Conservation (phyloP, 345 rosid genomes). For the Draba incana region DNA sequence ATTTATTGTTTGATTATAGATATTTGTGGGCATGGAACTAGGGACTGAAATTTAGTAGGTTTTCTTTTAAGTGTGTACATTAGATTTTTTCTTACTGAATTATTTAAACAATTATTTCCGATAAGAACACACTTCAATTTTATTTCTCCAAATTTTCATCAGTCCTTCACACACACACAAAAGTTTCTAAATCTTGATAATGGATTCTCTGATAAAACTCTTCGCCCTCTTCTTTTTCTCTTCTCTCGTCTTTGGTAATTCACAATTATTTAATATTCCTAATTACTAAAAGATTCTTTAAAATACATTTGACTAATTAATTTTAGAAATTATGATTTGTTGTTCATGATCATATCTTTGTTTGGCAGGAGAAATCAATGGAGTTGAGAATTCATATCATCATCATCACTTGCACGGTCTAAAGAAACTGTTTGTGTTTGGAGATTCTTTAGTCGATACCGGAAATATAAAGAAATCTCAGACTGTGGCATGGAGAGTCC, state of each 20-base stretch:
- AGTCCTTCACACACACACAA: neutral
- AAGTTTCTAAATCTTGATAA: neutral
- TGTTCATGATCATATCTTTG: neutral
- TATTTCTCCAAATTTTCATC: slow-evolving; percentile 9
- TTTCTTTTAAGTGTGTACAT: too few species aligned
- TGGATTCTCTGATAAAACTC: slow-evolving; percentile 16
- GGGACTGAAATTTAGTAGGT: too few species aligned
- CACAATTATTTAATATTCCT: neutral
- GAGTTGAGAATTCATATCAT: slow-evolving; percentile 20
- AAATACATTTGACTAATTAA: neutral
- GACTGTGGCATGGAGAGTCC: slow-evolving; percentile 49
- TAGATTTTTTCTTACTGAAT: too few species aligned
- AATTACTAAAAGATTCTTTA: neutral
- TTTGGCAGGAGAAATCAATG: slow-evolving; percentile 29
- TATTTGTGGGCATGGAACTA: too few species aligned
- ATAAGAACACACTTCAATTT: neutral
- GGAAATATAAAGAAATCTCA: slow-evolving; percentile 45
- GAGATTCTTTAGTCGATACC: slow-evolving; percentile 62
- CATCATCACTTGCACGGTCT: slow-evolving; percentile 22
- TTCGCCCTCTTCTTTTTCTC: slow-evolving; percentile 6
- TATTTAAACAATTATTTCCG: neutral
- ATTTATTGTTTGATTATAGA: too few species aligned
- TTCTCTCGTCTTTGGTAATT: slow-evolving; percentile 20
- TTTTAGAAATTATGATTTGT: neutral
- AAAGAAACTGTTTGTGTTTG: slow-evolving; percentile 55